Evolutionary conservation across 2,329 filamentous ascomycete species (phyloP).

Genomic region (Lizonia empirigonia): DNA sequence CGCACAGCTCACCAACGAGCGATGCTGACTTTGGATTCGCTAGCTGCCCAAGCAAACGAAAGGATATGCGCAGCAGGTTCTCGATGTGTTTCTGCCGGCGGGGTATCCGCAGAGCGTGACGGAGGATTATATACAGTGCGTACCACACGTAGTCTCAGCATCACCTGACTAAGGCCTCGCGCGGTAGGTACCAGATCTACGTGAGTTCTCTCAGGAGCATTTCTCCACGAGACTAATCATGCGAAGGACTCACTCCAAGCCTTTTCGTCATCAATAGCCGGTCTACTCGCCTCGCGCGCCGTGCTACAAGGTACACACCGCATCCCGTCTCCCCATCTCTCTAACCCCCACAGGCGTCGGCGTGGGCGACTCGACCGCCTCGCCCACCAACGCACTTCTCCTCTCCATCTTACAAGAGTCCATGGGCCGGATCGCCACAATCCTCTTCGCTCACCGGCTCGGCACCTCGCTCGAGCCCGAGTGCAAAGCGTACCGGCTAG

Average conservation of each 20-base stretch:
- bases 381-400: constrained; percentile 79
- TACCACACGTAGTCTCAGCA: not conserved
- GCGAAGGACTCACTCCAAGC: constrained; percentile 78
- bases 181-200: constrained; percentile 74
- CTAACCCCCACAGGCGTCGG: constrained; percentile 64
- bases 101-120: constrained; percentile 90
- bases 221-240: constrained; percentile 6
- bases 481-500: constrained; percentile 85
- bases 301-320: constrained; percentile 69
- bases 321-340: too few species aligned
- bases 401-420: constrained; percentile 83
- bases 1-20: not conserved
- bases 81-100: constrained; percentile 81
- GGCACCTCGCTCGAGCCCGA: constrained; percentile 86
- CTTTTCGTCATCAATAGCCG: constrained; percentile 81
- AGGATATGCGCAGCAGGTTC: constrained; percentile 47
- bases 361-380: constrained; percentile 78
- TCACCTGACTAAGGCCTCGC: too few species aligned
- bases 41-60: constrained; percentile 27
- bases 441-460: constrained; percentile 81
- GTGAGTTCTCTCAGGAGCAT: constrained; percentile 49
- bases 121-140: constrained; percentile 75
- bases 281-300: constrained; percentile 79
- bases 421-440: constrained; percentile 80
- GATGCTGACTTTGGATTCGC: not conserved